Evolutionary conservation across 768 basidiomycete species (phyloP).

Genomic region (Serendipita vermifera): DNA sequence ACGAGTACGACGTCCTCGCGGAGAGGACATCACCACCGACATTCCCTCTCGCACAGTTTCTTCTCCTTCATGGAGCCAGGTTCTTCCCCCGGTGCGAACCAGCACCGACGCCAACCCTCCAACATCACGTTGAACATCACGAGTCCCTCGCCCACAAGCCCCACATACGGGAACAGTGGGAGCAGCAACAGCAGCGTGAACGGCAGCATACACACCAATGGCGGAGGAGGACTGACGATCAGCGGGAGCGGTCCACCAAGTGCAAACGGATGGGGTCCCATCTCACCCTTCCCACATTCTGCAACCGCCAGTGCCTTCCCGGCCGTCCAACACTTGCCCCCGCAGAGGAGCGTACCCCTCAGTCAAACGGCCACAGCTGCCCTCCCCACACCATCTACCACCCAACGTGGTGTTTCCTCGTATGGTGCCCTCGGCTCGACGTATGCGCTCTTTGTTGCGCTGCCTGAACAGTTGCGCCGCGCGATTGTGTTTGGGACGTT

Average conservation of each 20-base stretch:
- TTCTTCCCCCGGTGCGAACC: slow-evolving; percentile 14
- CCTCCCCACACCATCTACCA: background rate
- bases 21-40: slow-evolving; percentile 82
- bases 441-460: no score
- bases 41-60: slow-evolving; percentile 87
- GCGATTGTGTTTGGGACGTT: background rate
- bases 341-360: background rate
- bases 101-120: slow-evolving; percentile 1
- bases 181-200: no score
- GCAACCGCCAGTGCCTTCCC: background rate
- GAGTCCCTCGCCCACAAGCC: background rate
- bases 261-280: slow-evolving; percentile 1
- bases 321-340: background rate
- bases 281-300: slow-evolving; percentile 2
- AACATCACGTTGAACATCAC: background rate
- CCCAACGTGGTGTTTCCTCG: background rate
- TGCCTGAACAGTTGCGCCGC: background rate
- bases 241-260: background rate
- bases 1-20: slow-evolving; percentile 26
- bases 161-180: no score
- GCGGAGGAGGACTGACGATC: no score
- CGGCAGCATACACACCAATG: no score
- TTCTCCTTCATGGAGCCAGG: slow-evolving; percentile 90
- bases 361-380: background rate
- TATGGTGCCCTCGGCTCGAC: background rate